A percentile compares a stretch with the other conserved stretches of the same genome.
phyloP scores from a whole-genome alignment of 2,329 filamentous ascomycete species.

The Penicillium sclerotiorum region DNA sequence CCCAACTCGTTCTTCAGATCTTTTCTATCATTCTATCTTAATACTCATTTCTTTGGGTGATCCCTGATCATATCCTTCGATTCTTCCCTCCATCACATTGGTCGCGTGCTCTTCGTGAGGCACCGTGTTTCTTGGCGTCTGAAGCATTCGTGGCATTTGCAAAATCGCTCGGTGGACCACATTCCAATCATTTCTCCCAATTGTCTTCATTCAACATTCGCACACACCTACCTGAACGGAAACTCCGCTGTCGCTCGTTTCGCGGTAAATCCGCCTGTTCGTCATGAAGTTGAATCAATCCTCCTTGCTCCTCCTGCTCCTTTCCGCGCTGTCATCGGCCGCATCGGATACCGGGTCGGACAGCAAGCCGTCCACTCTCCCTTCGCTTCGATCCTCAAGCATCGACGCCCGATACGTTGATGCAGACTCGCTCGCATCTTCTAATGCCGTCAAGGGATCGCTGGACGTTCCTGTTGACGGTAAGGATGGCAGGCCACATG shows the following conservation, averaged over 20 bases:
- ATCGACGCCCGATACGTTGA: slow-evolving; percentile 19
- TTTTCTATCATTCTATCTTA: neutral
- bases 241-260: neutral
- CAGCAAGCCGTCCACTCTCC: slow-evolving; percentile 16
- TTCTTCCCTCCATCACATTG: neutral
- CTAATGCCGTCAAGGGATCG: slow-evolving; percentile 53
- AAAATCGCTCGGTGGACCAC: neutral
- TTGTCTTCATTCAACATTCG: neutral
- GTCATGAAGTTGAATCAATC: slow-evolving; percentile 41
- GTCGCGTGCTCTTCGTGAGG: neutral
- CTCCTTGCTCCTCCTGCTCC: slow-evolving; percentile 38
- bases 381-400: slow-evolving; percentile 14
- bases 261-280: slow-evolving; percentile 1
- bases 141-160: neutral
- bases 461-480: slow-evolving; percentile 91
- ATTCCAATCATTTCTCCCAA: neutral
- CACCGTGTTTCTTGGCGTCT: neutral
- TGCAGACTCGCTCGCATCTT: slow-evolving; percentile 18
- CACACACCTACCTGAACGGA: neutral
- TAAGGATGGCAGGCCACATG: slow-evolving; percentile 89
- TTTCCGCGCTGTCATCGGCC: slow-evolving; percentile 36
- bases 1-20: too few relatives aligned
- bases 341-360: slow-evolving; percentile 21
- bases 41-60: neutral
- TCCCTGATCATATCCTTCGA: neutral